phyloP scores from a whole-genome alignment of 148 eudicot genomes.

The Agrostemma githago region DNA sequence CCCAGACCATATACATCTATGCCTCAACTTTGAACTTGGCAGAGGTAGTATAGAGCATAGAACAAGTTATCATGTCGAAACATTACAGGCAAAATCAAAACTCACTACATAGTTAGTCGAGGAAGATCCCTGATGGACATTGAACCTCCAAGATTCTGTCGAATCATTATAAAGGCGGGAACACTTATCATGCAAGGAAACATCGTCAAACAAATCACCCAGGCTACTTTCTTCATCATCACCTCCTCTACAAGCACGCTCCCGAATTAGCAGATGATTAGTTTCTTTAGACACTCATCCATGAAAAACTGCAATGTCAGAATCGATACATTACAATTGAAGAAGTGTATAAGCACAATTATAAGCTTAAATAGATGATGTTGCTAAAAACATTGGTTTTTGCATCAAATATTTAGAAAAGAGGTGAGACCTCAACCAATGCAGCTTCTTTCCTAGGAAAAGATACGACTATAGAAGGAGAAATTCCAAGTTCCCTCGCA shows the following conservation, averaged over 20 bases:
- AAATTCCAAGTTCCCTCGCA: constrained; percentile 77
- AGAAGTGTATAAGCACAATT: background rate
- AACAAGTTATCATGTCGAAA: background rate
- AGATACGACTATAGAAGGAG: constrained; percentile 82
- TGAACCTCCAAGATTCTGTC: constrained; percentile 67
- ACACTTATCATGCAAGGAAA: constrained; percentile 67
- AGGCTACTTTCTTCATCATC: constrained; percentile 32
- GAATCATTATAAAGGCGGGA: constrained; percentile 60
- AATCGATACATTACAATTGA: background rate
- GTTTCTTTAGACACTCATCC: constrained; percentile 85
- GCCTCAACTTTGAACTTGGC: constrained; percentile 5
- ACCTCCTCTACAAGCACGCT: constrained; percentile 31
- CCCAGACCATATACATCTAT: background rate
- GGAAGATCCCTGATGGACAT: constrained; percentile 57
- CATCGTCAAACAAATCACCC: constrained; percentile 32
- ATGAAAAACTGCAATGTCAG: constrained; percentile 66
- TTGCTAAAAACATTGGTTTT: background rate
- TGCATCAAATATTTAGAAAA: background rate
- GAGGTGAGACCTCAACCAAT: constrained; percentile 65
- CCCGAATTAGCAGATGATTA: too few species aligned
- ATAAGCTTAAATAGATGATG: background rate
- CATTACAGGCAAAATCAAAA: constrained; percentile 17
- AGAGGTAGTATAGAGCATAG: background rate
- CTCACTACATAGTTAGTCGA: constrained; percentile 68
- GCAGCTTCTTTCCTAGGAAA: constrained; percentile 91